Conservation (phyloP, 805 yeast genomes). For the Blastobotrys robertii region DNA sequence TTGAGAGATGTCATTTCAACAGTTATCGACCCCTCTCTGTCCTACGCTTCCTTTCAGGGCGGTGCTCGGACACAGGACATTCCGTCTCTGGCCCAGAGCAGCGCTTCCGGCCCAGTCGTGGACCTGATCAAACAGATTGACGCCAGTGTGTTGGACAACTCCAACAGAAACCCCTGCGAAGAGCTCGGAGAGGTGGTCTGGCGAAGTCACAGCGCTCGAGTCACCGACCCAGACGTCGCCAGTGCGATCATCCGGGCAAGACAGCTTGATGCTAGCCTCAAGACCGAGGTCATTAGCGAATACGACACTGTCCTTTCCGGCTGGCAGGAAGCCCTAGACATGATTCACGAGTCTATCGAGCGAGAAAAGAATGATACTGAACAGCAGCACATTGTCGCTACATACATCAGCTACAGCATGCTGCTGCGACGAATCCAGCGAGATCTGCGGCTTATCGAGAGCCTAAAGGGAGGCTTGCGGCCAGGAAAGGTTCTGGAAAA, state of each 20-base stretch:
- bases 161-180: slow-evolving; percentile 15
- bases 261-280: slow-evolving; percentile 18
- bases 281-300: slow-evolving; percentile 31
- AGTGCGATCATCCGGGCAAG: slow-evolving; percentile 26
- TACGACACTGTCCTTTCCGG: slow-evolving; percentile 49
- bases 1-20: slow-evolving; percentile 49
- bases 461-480: slow-evolving; percentile 8
- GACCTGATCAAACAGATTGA: slow-evolving; percentile 32
- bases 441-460: slow-evolving; percentile 41
- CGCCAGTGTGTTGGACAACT: slow-evolving; percentile 17
- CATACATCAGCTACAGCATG: slow-evolving; percentile 64
- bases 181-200: slow-evolving; percentile 42
- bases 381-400: slow-evolving; percentile 61
- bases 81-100: slow-evolving; percentile 38
- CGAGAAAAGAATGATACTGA: slow-evolving; percentile 50
- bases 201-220: slow-evolving; percentile 51
- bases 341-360: slow-evolving; percentile 47
- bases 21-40: slow-evolving; percentile 57
- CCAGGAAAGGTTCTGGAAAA: slow-evolving; percentile 8
- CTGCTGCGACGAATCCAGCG: slow-evolving; percentile 62
- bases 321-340: slow-evolving; percentile 62
- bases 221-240: slow-evolving; percentile 67
- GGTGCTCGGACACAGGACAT: slow-evolving; percentile 36
- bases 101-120: slow-evolving; percentile 30
- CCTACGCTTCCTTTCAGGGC: slow-evolving; percentile 41